A percentile compares a stretch with the other conserved stretches of the same genome.
Evolutionary conservation across 129 eudicot species (phyloP).

Genomic region (Tagetes erecta): DNA sequence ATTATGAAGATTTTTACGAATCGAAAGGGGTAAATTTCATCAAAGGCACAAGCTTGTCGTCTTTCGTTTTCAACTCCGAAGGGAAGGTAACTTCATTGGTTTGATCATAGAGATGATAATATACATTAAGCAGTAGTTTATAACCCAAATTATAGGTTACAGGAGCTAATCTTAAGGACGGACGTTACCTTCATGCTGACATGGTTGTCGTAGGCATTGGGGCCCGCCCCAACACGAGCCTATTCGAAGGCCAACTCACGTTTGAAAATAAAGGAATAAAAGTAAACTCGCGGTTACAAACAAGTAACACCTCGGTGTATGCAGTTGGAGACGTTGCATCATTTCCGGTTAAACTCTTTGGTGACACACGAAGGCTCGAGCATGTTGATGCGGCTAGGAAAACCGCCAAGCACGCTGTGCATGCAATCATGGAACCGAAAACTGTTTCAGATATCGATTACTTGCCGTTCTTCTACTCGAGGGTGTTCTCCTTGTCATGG

Average conservation of each 20-base stretch:
- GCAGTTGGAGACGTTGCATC: constrained; percentile 91
- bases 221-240: constrained; percentile 83
- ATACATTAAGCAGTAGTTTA: neutral
- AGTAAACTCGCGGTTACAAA: constrained; percentile 64
- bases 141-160: constrained; percentile 35
- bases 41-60: constrained; percentile 82
- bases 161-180: constrained; percentile 75
- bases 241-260: constrained; percentile 79
- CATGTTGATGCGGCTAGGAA: constrained; percentile 90
- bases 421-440: constrained; percentile 73
- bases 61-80: constrained; percentile 63
- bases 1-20: constrained; percentile 84
- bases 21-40: constrained; percentile 78
- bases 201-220: constrained; percentile 90
- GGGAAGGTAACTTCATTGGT: constrained; percentile 53
- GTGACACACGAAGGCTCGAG: constrained; percentile 78
- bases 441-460: constrained; percentile 63
- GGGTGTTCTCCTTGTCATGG: constrained; percentile 89
- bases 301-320: constrained; percentile 76
- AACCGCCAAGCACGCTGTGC: constrained; percentile 80
- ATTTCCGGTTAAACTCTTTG: constrained; percentile 64
- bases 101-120: neutral
- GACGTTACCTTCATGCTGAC: constrained; percentile 62
- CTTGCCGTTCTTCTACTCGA: constrained; percentile 90
- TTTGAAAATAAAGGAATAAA: constrained; percentile 86